Conservation (phyloP, 1,284 basidiomycete species). For the Sanghuangporus baumii region DNA sequence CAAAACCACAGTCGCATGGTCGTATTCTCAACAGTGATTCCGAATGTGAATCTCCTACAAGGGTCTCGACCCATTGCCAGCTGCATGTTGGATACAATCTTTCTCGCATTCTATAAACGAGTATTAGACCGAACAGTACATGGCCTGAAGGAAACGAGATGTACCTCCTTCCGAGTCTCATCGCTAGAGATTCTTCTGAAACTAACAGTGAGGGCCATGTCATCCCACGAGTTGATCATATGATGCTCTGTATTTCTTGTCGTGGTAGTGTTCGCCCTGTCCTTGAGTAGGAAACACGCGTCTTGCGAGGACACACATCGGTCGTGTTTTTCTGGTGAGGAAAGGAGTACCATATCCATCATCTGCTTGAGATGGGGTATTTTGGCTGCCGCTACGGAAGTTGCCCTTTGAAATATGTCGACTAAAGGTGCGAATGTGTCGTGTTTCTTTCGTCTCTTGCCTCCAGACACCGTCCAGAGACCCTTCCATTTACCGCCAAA, state of each 20-base stretch:
- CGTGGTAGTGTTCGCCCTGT: not conserved
- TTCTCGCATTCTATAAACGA: not conserved
- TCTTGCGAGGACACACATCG: not conserved
- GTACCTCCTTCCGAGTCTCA: not conserved
- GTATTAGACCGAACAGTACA: not conserved
- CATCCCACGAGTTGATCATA: not conserved
- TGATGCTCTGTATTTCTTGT: not conserved
- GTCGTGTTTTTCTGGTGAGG: not conserved
- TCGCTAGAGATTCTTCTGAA: not conserved
- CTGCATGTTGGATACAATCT: not conserved
- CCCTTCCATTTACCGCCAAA: too few relatives aligned
- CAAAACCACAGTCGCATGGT: not conserved
- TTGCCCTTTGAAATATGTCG: not conserved
- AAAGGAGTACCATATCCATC: not conserved
- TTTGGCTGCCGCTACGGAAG: not conserved
- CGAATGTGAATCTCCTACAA: constrained; percentile 14
- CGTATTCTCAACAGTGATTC: constrained; percentile 16
- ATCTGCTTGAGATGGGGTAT: not conserved
- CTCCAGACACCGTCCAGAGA: too few relatives aligned
- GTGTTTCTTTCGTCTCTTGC: too few relatives aligned
- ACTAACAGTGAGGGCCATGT: not conserved
- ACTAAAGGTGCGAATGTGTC: too few relatives aligned
- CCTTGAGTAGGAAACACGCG: not conserved
- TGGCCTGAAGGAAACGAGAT: not conserved
- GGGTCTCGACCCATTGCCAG: constrained; percentile 17